These are phyloP conservation scores for Salvia rosmarinus DNA, from an alignment of 257 asterid genomes.

Conservation along the genomic window DNA sequence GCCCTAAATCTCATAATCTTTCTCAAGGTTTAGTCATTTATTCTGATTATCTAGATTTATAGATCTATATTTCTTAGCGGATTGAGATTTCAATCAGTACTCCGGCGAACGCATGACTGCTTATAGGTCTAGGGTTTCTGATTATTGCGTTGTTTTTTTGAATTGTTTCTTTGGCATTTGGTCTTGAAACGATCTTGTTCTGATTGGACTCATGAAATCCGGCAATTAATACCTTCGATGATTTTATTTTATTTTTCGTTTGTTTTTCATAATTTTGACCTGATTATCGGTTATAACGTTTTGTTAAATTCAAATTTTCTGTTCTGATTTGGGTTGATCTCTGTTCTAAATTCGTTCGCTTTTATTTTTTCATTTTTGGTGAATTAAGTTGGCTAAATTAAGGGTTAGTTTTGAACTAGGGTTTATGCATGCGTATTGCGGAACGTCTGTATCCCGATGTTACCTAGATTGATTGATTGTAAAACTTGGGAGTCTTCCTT, in stretches of 20 bases:
- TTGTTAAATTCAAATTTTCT: background rate
- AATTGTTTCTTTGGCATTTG: background rate
- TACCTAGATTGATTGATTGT: background rate
- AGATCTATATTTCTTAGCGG: background rate
- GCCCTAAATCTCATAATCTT: background rate
- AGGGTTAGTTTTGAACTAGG: background rate
- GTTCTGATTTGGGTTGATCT: background rate
- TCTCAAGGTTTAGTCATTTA: background rate
- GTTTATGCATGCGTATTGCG: slow-evolving; percentile 15
- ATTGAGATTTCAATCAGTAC: slow-evolving; percentile 6
- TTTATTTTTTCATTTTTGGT: background rate
- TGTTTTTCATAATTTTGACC: background rate
- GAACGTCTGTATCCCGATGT: slow-evolving; percentile 5
- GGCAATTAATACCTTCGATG: background rate
- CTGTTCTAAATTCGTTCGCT: background rate
- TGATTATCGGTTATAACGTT: background rate
- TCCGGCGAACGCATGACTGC: background rate
- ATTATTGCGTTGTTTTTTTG: background rate
- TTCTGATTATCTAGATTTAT: background rate
- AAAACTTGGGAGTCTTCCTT: background rate
- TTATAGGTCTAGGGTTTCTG: background rate
- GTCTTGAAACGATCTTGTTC: background rate
- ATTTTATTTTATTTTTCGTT: background rate
- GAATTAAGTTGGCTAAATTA: background rate
- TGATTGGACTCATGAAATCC: slow-evolving; percentile 34